These are phyloP conservation scores for Eucalyptus caleyi DNA, from an alignment of 345 rosid genomes.

Conservation along the genomic window DNA sequence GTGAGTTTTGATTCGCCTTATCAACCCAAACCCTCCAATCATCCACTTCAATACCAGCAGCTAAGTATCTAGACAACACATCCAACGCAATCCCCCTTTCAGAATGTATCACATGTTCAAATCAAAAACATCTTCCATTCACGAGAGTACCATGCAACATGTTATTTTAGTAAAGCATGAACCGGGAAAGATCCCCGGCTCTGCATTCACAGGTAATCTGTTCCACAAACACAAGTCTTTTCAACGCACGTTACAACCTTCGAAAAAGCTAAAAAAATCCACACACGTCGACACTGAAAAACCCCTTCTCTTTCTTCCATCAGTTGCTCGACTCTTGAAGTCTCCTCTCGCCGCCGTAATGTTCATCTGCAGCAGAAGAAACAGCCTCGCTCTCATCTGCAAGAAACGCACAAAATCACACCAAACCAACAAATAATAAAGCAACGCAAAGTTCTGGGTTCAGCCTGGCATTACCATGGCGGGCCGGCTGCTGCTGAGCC, in stretches of 20 bases:
- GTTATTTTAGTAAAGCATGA: not conserved
- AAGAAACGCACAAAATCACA: not conserved
- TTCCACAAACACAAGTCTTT: not conserved
- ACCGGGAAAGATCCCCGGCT: not conserved
- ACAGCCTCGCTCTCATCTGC: not conserved
- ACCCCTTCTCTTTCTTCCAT: not conserved
- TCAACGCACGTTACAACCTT: not conserved
- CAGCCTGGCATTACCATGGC: not conserved
- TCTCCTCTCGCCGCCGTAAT: not conserved
- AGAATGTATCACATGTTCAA: not conserved
- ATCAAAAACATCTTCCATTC: not conserved
- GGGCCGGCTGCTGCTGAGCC: slow-evolving; percentile 3
- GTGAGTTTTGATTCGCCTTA: not conserved
- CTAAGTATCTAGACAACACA: not conserved
- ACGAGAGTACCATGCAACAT: not conserved
- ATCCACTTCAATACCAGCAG: not conserved
- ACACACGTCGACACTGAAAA: not conserved
- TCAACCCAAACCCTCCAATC: not conserved
- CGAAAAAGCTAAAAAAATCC: not conserved
- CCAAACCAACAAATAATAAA: not conserved
- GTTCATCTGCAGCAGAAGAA: not conserved
- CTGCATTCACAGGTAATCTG: not conserved
- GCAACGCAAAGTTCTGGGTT: not conserved
- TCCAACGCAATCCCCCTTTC: not conserved
- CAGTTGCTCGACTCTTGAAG: slow-evolving; percentile 30